Base-by-base conservation (phyloP, 108 stramenopile genomes). In the Fistulifera pelliculosa region DNA sequence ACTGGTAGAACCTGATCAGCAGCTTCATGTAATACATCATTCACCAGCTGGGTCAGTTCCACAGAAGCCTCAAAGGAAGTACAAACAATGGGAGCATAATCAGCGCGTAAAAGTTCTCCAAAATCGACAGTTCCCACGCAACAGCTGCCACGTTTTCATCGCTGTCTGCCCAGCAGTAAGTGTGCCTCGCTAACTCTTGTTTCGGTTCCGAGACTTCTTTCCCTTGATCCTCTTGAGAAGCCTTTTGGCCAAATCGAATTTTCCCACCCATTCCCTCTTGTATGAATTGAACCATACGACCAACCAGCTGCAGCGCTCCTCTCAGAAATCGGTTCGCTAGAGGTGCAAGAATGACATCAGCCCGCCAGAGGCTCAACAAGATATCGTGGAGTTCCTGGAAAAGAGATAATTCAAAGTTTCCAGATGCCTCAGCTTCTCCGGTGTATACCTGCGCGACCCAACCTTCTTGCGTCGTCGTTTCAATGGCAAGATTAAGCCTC, bases 41-140 rank as follows among this genome's bases (percentile, higher is more conserved):
- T 58, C 8, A 81, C 73, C 13, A 85, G 47, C 15, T 27, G 27
- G 48, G 64, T 48, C 26, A 87, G 62, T 58, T 69, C 74, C 0
- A 21, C 14, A 15, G 35, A 41, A 25, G 65, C 73, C 10, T 57
- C 71, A 17, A 83, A 59, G 10, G 74, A 78, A 6, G 57, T 52
- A 15, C 66, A 67, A 21, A 88, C 56, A 13, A 54, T 58, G 1
- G 79, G 58, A 10, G 75, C 56, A 43, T 88, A 86, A 35, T 92
- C 82, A 56, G 83, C 69, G 16, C 71, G 56, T 56, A 92, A 15
- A 54, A 64, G 24, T 73, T 65, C 35, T 85, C 82, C 16, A 92
- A 71, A 38, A 92, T 76, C 2, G 84, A 76, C 39, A 93, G 56
- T 25, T 93, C 90, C 90, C 90, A 93, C 19, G 90, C 65, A 12